Conservation (phyloP, 2,329 filamentous ascomycete genomes). For the Triangularia setosa region DNA sequence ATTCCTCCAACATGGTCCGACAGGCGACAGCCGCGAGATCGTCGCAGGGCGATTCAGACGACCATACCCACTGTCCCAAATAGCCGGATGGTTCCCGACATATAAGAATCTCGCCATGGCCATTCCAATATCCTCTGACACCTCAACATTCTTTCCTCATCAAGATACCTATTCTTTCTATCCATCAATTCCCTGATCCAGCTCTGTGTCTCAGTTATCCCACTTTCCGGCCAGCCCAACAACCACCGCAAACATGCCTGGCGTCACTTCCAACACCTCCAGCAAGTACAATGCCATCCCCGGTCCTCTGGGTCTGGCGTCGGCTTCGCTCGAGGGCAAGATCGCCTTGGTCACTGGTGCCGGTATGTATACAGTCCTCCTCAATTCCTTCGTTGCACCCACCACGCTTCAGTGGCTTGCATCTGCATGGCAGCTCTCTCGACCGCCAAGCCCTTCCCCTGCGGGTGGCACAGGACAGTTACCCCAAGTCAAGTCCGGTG, state of each 20-base stretch:
- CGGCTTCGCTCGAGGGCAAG: conserved; percentile 33
- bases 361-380: conserved; percentile 22
- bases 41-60: neutral
- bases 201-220: conserved; percentile 22
- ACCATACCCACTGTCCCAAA: neutral
- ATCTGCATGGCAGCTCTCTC: neutral
- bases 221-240: conserved; percentile 13
- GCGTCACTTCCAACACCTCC: conserved; percentile 14
- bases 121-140: neutral
- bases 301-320: conserved; percentile 30
- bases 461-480: conserved; percentile 15
- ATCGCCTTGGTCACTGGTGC: conserved; percentile 36
- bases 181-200: conserved; percentile 1
- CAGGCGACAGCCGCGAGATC: conserved; percentile 23
- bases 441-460: neutral
- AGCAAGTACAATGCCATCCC: conserved; percentile 33
- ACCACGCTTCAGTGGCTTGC: neutral
- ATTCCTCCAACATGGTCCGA: conserved; percentile 30
- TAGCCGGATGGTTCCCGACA: conserved; percentile 9
- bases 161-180: neutral
- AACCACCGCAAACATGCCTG: conserved; percentile 22
- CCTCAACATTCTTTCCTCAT: conserved; percentile 1
- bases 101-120: conserved; percentile 6
- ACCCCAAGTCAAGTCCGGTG: conserved; percentile 27
- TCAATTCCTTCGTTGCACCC: neutral